These are phyloP conservation scores for Mimosa bimucronata DNA, from an alignment of 306 rosid genomes.

Conservation along the genomic window DNA sequence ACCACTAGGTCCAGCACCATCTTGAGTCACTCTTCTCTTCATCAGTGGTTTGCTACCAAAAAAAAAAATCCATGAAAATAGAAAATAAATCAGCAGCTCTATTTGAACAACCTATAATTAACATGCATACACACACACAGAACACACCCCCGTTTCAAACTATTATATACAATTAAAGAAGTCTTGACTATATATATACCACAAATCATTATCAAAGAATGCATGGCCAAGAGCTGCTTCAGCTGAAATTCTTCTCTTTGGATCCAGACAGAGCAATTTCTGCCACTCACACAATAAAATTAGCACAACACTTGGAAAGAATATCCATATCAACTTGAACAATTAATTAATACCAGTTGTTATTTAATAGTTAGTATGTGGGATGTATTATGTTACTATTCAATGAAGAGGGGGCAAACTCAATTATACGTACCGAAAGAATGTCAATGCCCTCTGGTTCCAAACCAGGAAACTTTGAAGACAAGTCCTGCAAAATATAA, in stretches of 20 bases:
- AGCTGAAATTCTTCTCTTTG: neutral
- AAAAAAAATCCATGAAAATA: neutral
- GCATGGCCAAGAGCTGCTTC: neutral
- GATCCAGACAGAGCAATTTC: neutral
- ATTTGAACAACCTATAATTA: neutral
- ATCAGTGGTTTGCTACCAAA: neutral
- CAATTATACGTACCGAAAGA: conserved; percentile 25
- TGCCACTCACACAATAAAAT: neutral
- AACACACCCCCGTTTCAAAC: too few species aligned
- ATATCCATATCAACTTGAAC: too few species aligned
- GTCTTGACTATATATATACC: neutral
- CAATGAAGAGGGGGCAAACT: neutral
- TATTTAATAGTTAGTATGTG: too few species aligned
- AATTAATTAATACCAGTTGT: too few species aligned
- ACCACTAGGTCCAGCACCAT: neutral
- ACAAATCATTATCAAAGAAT: neutral
- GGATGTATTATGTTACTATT: too few species aligned
- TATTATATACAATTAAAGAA: neutral
- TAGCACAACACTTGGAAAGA: neutral
- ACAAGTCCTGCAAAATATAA: conserved; percentile 15
- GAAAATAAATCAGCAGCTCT: neutral
- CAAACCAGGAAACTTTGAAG: neutral
- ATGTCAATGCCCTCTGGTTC: conserved; percentile 29
- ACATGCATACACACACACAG: too few species aligned
- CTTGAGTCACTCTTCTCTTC: neutral